Evolutionary conservation across 495 filamentous ascomycete genomes (phyloP).

Genomic region (Bombardia bombarda): DNA sequence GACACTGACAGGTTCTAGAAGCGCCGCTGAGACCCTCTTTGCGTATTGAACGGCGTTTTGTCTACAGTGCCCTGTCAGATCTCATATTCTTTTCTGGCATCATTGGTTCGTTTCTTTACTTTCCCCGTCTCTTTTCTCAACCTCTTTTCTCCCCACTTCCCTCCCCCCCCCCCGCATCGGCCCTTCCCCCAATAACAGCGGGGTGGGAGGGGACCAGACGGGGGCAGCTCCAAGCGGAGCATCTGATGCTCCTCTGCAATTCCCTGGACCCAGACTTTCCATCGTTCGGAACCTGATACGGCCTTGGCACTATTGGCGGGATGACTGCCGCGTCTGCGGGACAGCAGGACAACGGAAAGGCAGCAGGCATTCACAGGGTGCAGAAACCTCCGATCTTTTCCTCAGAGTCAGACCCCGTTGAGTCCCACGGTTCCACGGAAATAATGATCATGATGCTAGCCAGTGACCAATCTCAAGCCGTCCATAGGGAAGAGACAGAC

Average conservation of each 20-base stretch:
- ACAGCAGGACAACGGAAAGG: not conserved
- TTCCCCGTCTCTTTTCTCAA: not conserved
- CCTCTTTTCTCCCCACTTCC: not conserved
- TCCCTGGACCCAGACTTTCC: slow-evolving; percentile 3
- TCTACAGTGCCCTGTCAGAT: slow-evolving; percentile 7
- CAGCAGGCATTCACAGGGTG: not conserved
- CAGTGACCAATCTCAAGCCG: too few species aligned
- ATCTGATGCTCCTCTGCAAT: slow-evolving; percentile 4
- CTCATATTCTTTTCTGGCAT: slow-evolving; percentile 1
- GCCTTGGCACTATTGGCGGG: not conserved
- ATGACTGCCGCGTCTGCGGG: not conserved
- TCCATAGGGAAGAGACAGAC: too few species aligned
- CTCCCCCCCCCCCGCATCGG: not conserved
- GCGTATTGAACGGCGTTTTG: too few species aligned
- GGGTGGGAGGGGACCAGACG: not conserved
- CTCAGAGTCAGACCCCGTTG: not conserved
- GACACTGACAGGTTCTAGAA: too few species aligned
- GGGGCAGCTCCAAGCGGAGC: not conserved
- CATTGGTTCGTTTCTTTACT: not conserved
- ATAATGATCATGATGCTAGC: too few species aligned
- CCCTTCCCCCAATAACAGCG: not conserved
- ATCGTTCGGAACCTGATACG: not conserved
- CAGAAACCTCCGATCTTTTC: not conserved
- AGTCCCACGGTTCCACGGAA: not conserved
- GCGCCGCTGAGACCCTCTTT: too few species aligned